These are phyloP conservation scores for Cetraspora pellucida DNA, from an alignment of 192 early-diverging fungal genomes.

Conservation along the genomic window DNA sequence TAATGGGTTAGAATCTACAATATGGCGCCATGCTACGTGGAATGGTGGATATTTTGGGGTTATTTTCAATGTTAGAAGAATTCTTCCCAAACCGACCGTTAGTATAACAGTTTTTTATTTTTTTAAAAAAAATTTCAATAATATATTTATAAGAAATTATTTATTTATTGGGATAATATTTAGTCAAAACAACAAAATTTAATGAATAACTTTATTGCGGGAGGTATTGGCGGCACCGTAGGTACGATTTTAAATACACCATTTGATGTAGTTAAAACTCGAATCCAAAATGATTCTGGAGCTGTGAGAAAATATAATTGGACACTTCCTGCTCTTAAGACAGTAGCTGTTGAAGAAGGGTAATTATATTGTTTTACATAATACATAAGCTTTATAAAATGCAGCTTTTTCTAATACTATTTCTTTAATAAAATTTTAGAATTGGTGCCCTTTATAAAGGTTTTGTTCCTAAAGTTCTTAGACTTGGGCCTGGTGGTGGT, in stretches of 20 bases:
- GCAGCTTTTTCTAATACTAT: neutral
- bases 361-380: conserved; percentile 39
- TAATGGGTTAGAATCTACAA: conserved; percentile 90
- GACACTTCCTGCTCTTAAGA: conserved; percentile 74
- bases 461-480: conserved; percentile 89
- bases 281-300: conserved; percentile 82
- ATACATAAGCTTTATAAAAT: neutral
- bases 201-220: conserved; percentile 86
- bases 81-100: conserved; percentile 78
- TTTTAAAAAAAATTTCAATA: neutral
- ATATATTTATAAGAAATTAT: neutral
- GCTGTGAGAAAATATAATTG: conserved; percentile 86
- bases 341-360: conserved; percentile 89
- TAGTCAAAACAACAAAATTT: conserved; percentile 75
- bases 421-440: conserved; percentile 37
- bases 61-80: conserved; percentile 68
- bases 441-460: conserved; percentile 90
- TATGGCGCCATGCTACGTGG: conserved; percentile 94
- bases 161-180: neutral
- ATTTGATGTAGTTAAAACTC: conserved; percentile 95
- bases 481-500: conserved; percentile 82
- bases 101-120: neutral
- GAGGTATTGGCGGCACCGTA: conserved; percentile 89
- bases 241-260: conserved; percentile 95
- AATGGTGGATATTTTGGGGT: conserved; percentile 97